phyloP scores from a whole-genome alignment of 75 land plant genomes.

The Larix kaempferi region DNA sequence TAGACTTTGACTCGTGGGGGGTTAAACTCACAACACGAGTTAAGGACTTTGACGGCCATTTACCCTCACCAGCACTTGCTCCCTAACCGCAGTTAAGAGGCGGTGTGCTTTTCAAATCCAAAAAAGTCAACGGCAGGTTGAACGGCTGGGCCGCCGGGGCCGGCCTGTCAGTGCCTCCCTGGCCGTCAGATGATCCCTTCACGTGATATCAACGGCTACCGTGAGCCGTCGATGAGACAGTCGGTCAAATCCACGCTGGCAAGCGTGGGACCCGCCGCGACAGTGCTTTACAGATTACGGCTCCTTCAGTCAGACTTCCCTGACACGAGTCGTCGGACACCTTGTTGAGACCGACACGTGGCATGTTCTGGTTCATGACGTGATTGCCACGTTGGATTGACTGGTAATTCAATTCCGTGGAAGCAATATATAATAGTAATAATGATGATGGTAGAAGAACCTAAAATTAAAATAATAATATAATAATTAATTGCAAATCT shows the following conservation, averaged over 20 bases:
- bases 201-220: conserved; percentile 2
- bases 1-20: too few species aligned
- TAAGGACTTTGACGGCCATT: too few species aligned
- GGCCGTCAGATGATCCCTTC: not conserved
- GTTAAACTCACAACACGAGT: too few species aligned
- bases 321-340: not conserved
- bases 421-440: too few species aligned
- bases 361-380: not conserved
- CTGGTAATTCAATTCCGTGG: not conserved
- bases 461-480: not conserved
- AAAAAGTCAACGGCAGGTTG: conserved; percentile 9
- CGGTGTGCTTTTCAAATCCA: not conserved
- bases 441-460: too few species aligned
- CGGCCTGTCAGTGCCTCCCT: not conserved
- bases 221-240: not conserved
- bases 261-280: not conserved
- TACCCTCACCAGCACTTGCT: too few species aligned
- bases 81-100: not conserved
- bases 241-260: conserved; percentile 5
- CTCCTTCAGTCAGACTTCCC: conserved; percentile 1
- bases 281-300: conserved; percentile 1
- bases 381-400: conserved; percentile 3
- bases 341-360: not conserved
- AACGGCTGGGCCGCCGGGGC: conserved; percentile 1
- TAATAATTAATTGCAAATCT: not conserved